Conservation (phyloP, 768 basidiomycete genomes). For the Lactarius pseudohatsudake region DNA sequence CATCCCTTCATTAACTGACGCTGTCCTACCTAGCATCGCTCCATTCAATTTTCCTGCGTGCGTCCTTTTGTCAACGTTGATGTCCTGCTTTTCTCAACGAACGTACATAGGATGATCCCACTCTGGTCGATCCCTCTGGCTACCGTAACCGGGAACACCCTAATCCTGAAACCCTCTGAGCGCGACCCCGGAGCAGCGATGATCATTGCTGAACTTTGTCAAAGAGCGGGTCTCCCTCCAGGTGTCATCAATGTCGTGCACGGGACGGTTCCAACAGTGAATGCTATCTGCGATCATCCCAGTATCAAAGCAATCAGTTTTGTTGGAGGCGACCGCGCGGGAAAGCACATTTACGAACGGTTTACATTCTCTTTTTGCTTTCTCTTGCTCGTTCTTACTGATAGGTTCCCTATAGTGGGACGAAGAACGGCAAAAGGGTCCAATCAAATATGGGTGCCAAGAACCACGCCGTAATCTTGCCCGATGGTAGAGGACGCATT, state of each 20-base stretch:
- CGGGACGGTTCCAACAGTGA: slow-evolving; percentile 86
- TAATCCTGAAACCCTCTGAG: slow-evolving; percentile 94
- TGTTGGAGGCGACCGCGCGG: slow-evolving; percentile 91
- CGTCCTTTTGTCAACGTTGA: slow-evolving; percentile 34
- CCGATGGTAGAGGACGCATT: slow-evolving; percentile 63
- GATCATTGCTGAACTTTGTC: slow-evolving; percentile 95
- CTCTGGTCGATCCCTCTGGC: slow-evolving; percentile 95
- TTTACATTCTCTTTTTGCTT: slow-evolving; percentile 26
- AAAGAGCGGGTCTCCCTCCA: slow-evolving; percentile 79
- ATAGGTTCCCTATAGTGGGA: slow-evolving; percentile 53
- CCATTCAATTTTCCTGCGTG: slow-evolving; percentile 93
- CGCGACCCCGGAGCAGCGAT: slow-evolving; percentile 96
- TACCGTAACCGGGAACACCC: slow-evolving; percentile 85
- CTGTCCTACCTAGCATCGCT: slow-evolving; percentile 50
- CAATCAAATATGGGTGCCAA: slow-evolving; percentile 92
- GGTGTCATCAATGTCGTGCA: slow-evolving; percentile 94
- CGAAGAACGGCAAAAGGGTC: slow-evolving; percentile 70
- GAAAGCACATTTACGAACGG: slow-evolving; percentile 92
- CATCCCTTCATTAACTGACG: neutral
- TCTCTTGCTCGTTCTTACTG: slow-evolving; percentile 16
- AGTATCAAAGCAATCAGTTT: slow-evolving; percentile 93
- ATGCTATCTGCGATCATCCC: slow-evolving; percentile 91
- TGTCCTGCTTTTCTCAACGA: neutral
- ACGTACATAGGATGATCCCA: slow-evolving; percentile 77
- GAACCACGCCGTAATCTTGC: slow-evolving; percentile 92